Base-by-base conservation (phyloP, 2,329 filamentous ascomycete species). In the Xylariaceae sp. region DNA sequence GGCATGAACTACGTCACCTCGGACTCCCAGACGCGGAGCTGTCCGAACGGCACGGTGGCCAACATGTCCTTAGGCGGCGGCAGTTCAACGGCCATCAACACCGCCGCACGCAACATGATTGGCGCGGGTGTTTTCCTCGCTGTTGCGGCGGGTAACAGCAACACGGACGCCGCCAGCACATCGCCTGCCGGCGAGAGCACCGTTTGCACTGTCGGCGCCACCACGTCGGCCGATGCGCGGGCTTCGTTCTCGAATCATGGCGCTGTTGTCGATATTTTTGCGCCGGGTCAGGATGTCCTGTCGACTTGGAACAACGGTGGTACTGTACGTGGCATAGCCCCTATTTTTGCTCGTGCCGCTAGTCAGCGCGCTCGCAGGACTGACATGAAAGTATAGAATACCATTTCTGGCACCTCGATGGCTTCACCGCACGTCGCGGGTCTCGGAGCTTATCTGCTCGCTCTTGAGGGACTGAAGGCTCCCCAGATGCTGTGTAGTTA, bases 351-450 rank as follows among this genome's bases (percentile, higher is more conserved):
- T 22, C 34, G 12, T 13, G 17, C 16, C 33, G n/a, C 39, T n/a
- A 16, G 22, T 28, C 7, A 28, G 22, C 22, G 7, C 22, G 4
- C 22, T 28, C 22, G 22, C 7, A 4, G 22, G 22, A 28, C n/a
- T 28, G 22, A 28, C 22, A 28, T 28, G 22, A 28, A 7, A 7
- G 4, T 28, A 28, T 28, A 65, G n/a, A 69, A 69, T 44, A 73
- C 63, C 28, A 73, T 83, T 60, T 78, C 73, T 13, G 84, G 83
- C 33, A 87, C 84, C 6, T 82, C 77, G 34, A 86, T 86, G 82
- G 80, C 83, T 2, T 71, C 75, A 3, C 83, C 83, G 0, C 82
- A 86, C 62, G 73, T 87, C 48, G 73, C 80, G 19, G 84, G 84
- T 12, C 66, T 87, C n/a, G 80, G 77, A 11, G 73, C 80, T n/a